Base-by-base conservation (phyloP, 352 stramenopile species). In the Globisporangium barbulae region DNA sequence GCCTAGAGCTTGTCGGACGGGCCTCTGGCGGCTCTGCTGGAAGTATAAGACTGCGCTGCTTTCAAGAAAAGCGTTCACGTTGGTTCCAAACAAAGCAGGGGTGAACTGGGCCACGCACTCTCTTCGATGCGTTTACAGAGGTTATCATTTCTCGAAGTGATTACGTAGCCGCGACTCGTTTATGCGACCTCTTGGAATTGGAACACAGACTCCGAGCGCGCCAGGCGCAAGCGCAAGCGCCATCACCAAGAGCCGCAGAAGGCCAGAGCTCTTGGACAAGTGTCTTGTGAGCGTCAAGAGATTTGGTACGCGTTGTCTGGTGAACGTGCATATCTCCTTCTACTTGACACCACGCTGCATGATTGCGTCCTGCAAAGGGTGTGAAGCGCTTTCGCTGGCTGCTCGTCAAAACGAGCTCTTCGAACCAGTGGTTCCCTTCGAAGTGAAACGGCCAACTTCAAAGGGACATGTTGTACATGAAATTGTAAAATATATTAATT, bases 11-110 rank as follows among this genome's bases (percentile, higher is more conserved):
- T 28, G 25, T 48, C 17, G 42, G 19, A 22, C 42, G 17, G 42
- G 13, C 42, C 19, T 22, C 42, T 48, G 56, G 8, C 37, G 30
- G 25, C 37, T 47, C 48, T 56, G 59, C 39, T 39, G 35, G 31
- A 28, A 58, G 35, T 59, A 52, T 57, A 59, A 65, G 59, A 65
- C 59, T 56, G 58, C 21, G 21, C 30, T 30, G 28, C 28, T 44
- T 45, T 30, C 41, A 12, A 28, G 53, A 35, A 41, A 47, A 52
- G 41, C 4, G 57, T 22, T 64, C 59, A 58, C 59, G 59, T 58
- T 57, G 47, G 59, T 64, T 64, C 58, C 58, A 64, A 17, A 35
- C 39, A 61, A 41, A 35, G 10, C n/a, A 33, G 33, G 12, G 10
- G 39, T 5, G 6, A n/a, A 59, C 13, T 44, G 39, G 13, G 39